A percentile compares a stretch with the other conserved stretches of the same genome.
phyloP scores from a whole-genome alignment of 306 rosid genomes.

The Luffa acutangula region DNA sequence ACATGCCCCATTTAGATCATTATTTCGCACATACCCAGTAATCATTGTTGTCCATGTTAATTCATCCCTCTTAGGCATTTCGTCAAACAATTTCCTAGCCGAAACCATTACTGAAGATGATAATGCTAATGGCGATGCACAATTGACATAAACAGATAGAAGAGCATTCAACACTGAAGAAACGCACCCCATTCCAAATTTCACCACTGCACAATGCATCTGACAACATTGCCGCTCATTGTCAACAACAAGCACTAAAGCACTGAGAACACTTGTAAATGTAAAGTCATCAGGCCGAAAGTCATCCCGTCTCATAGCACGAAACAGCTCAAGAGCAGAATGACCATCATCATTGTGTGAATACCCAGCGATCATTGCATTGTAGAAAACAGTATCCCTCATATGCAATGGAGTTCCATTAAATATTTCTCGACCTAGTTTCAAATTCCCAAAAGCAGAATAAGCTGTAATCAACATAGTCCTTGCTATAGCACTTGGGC shows the following conservation, averaged over 20 bases:
- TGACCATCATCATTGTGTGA: slow-evolving; percentile 15
- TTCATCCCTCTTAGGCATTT: slow-evolving; percentile 12
- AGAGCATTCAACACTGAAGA: slow-evolving; percentile 13
- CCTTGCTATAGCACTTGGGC: slow-evolving; percentile 10
- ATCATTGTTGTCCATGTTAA: slow-evolving; percentile 12
- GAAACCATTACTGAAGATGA: slow-evolving; percentile 8
- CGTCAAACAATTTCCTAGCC: slow-evolving; percentile 13
- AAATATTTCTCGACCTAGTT: slow-evolving; percentile 11
- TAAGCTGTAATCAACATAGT: slow-evolving; percentile 9
- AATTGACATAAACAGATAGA: slow-evolving; percentile 12
- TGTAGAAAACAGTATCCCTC: slow-evolving; percentile 16
- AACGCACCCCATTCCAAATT: slow-evolving; percentile 6
- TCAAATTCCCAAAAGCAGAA: not conserved
- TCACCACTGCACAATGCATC: slow-evolving; percentile 17
- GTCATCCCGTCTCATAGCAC: slow-evolving; percentile 4
- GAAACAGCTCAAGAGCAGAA: slow-evolving; percentile 10
- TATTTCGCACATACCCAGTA: slow-evolving; percentile 11
- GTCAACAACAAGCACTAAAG: slow-evolving; percentile 6
- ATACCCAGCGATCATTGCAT: slow-evolving; percentile 14
- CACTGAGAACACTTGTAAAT: slow-evolving; percentile 12
- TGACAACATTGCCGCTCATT: slow-evolving; percentile 9
- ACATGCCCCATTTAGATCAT: slow-evolving; percentile 7
- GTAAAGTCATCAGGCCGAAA: slow-evolving; percentile 13
- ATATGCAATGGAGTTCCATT: slow-evolving; percentile 10
- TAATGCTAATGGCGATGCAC: slow-evolving; percentile 9